Base-by-base conservation (phyloP, 2,329 filamentous ascomycete genomes). In the Hymenoscyphus salicellus region DNA sequence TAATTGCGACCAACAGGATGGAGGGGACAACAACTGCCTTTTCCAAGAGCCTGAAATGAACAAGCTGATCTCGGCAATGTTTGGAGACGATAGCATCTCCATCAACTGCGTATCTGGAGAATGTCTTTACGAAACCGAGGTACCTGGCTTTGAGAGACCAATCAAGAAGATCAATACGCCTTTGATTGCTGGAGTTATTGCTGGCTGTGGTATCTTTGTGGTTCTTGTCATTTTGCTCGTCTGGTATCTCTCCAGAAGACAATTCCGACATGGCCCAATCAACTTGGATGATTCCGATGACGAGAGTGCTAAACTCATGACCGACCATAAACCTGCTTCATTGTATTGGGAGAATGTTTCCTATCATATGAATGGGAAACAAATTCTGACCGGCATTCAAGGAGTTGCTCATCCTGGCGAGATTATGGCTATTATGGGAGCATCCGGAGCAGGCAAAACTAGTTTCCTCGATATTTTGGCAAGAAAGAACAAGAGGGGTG, bases 161-260 rank as follows among this genome's bases (percentile, higher is more conserved):
- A 85, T 97, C 66, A 97, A 97, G 80, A 89, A 89, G 75, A 98
- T 99, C 79, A 99, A 99, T 77, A 98, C 94, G 0, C 95, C 94
- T 2, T 83, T 99, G 58, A 99, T 99, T 71, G 94, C 96, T 11
- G 90, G 91, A 16, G 91, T 97, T 57, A 98, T 99, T 72, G 93
- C 93, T 28, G 89, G 86, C 6, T 91, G 88, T 73, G 90, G 90
- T 0, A 82, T 99, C 0, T 97, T 97, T 73, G 83, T 99, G 14
- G 92, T 96, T n/a, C 91, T 87, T 1, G 86, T 94, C 60, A 91
- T 97, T 58, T 79, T 98, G 17, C 74, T 87, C 0, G 87, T 93
- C 23, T 99, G 93, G 93, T 96, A 96, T 75, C 80, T 97, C 5
- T 92, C 93, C 7, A 87, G 93, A 66, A 87, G 93, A 71, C 87